These are phyloP conservation scores for Didymosphaeria variabile DNA, from an alignment of 2,329 filamentous ascomycete genomes.

Conservation along the genomic window DNA sequence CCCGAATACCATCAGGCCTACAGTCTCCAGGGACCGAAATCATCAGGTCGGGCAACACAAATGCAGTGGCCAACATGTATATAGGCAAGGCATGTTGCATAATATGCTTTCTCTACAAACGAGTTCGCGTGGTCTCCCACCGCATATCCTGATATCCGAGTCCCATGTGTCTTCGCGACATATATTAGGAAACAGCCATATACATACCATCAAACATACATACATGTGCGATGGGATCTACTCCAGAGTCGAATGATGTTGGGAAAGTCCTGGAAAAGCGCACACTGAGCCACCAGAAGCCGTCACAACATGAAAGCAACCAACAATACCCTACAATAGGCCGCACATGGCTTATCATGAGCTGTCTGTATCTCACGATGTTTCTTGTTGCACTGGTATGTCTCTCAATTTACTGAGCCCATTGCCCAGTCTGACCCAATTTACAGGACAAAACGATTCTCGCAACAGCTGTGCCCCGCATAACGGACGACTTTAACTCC, in stretches of 20 bases:
- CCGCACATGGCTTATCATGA: constrained; percentile 15
- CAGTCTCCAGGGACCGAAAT: constrained; percentile 3
- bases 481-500: constrained; percentile 40
- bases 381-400: constrained; percentile 18
- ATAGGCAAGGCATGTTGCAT: background rate
- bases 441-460: constrained; percentile 24
- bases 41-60: background rate
- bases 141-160: background rate
- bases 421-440: background rate
- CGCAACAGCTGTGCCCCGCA: constrained; percentile 39
- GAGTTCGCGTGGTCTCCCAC: background rate
- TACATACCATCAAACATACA: background rate
- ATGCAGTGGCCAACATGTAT: background rate
- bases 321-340: constrained; percentile 12
- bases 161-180: too few species aligned
- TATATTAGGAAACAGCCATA: too few species aligned
- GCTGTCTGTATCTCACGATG: constrained; percentile 15
- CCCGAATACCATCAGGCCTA: background rate
- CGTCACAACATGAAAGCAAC: background rate
- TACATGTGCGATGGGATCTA: background rate
- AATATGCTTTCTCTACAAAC: background rate
- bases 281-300: constrained; percentile 1
- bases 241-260: background rate
- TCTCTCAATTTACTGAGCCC: background rate
- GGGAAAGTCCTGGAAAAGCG: background rate